phyloP scores from a whole-genome alignment of 192 early-diverging fungal genomes.

The Nowakowskiella sp. region DNA sequence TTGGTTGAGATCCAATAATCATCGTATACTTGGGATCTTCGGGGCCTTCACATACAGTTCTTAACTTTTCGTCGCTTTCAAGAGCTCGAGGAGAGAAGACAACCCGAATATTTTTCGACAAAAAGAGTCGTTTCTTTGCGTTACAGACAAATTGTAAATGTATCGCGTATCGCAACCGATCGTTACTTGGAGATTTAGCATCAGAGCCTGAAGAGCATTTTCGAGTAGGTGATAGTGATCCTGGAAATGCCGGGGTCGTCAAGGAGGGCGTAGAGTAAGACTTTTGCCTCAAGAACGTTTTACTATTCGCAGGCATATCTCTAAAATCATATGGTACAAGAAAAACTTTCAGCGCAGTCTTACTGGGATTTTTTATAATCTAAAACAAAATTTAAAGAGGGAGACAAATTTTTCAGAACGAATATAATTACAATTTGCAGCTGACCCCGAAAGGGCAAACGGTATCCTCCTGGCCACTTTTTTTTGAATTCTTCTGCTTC shows the following conservation, averaged over 20 bases:
- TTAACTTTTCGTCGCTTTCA: constrained; percentile 57
- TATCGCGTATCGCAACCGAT: constrained; percentile 62
- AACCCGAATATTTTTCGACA: constrained; percentile 59
- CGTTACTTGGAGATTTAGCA: constrained; percentile 8
- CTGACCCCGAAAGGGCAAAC: constrained; percentile 64
- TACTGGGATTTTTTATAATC: constrained; percentile 70
- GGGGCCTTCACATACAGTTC: constrained; percentile 55
- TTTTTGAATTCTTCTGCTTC: constrained; percentile 5
- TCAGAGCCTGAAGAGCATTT: background rate
- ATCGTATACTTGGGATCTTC: constrained; percentile 35
- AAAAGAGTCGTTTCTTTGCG: constrained; percentile 46
- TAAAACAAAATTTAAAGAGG: constrained; percentile 10
- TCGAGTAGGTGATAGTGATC: background rate
- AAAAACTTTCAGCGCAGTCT: constrained; percentile 71
- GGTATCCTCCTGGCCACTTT: constrained; percentile 44
- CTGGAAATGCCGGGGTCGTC: background rate
- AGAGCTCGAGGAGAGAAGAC: constrained; percentile 62
- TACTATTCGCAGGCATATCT: constrained; percentile 62
- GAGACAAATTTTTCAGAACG: background rate
- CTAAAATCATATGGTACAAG: constrained; percentile 70
- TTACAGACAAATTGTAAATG: constrained; percentile 64
- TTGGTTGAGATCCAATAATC: too few relatives aligned
- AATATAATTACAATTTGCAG: constrained; percentile 50
- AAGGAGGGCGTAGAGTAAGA: constrained; percentile 36
- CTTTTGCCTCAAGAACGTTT: constrained; percentile 76